These are phyloP conservation scores for Talaromyces ruber DNA, from an alignment of 495 filamentous ascomycete species.

Conservation along the genomic window DNA sequence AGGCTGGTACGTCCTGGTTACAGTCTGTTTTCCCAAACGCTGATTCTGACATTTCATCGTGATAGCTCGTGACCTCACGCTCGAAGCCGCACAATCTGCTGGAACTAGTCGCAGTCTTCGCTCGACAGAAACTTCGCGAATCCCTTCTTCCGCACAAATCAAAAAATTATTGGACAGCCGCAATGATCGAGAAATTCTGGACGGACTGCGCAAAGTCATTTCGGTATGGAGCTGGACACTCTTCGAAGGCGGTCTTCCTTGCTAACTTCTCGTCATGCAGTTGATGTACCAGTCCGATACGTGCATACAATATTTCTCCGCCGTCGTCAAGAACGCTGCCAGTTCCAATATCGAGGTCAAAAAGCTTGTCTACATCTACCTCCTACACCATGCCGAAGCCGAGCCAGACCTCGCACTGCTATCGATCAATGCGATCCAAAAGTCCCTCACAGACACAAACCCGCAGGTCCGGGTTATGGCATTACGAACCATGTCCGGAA, in stretches of 20 bases:
- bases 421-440: constrained; percentile 97
- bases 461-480: constrained; percentile 87
- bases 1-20: constrained; percentile 58
- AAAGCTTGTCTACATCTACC: constrained; percentile 96
- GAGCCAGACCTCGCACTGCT: constrained; percentile 92
- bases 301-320: constrained; percentile 81
- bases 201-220: constrained; percentile 84
- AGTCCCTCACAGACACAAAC: constrained; percentile 85
- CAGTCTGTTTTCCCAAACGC: background rate
- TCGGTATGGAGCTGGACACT: constrained; percentile 48
- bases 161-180: constrained; percentile 93
- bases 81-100: constrained; percentile 88
- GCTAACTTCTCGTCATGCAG: constrained; percentile 29
- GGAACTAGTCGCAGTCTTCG: constrained; percentile 33
- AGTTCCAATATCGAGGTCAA: constrained; percentile 87
- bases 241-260: background rate
- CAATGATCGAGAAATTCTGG: constrained; percentile 85
- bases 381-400: constrained; percentile 88
- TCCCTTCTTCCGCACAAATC: constrained; percentile 53
- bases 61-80: constrained; percentile 86
- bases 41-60: constrained; percentile 3
- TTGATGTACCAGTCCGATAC: constrained; percentile 87
- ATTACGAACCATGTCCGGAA: constrained; percentile 89
- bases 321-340: constrained; percentile 93
- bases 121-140: constrained; percentile 32